phyloP scores from a whole-genome alignment of 2,329 filamentous ascomycete species.

The Diaporthe sp. region DNA sequence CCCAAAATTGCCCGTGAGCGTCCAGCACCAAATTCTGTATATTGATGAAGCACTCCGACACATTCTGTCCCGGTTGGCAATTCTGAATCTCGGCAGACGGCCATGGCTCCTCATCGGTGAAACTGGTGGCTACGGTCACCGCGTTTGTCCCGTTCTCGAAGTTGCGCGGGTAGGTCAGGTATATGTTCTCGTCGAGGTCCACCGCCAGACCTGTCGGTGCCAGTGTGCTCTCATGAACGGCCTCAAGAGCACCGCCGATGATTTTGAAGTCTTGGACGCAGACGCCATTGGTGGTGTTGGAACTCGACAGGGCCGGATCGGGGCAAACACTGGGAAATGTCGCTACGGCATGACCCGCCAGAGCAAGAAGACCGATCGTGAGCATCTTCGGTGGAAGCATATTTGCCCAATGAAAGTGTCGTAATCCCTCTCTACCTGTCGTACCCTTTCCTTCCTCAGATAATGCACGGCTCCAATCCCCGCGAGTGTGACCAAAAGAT shows the following conservation, averaged over 20 bases:
- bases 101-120: slow-evolving; percentile 54
- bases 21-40: slow-evolving; percentile 59
- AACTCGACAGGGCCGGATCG: slow-evolving; percentile 26
- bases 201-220: slow-evolving; percentile 55
- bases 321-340: slow-evolving; percentile 29
- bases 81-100: slow-evolving; percentile 55
- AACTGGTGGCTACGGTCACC: slow-evolving; percentile 53
- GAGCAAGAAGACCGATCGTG: neutral
- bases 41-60: slow-evolving; percentile 57
- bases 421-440: too few species aligned
- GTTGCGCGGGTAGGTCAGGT: slow-evolving; percentile 57
- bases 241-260: slow-evolving; percentile 50
- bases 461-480: neutral
- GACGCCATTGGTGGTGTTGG: slow-evolving; percentile 34
- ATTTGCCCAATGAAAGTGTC: neutral
- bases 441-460: too few species aligned
- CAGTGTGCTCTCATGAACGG: slow-evolving; percentile 52
- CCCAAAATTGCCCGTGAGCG: slow-evolving; percentile 52
- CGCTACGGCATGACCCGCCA: neutral
- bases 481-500: neutral
- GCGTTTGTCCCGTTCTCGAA: slow-evolving; percentile 51
- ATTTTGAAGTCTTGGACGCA: slow-evolving; percentile 49
- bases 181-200: slow-evolving; percentile 51
- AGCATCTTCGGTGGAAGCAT: neutral
- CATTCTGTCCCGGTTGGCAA: slow-evolving; percentile 51